A percentile compares a stretch with the other conserved stretches of the same genome.
Conservation (phyloP, 176 grass and related monocot species). For the Puccinellia tenuiflora region DNA sequence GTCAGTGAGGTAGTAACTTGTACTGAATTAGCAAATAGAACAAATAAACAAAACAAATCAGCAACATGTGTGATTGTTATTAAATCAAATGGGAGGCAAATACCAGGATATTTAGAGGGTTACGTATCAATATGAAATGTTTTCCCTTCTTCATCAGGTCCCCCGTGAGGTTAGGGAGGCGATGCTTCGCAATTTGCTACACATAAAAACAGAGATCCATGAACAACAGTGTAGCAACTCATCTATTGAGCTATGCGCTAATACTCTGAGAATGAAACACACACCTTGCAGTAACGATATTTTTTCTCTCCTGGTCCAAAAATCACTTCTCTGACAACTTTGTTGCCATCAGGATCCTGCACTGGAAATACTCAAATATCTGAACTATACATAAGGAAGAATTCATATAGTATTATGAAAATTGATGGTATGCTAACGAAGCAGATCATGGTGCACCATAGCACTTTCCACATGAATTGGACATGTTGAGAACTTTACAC, state of each 20-base stretch:
- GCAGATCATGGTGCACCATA: background rate
- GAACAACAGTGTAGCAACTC: background rate
- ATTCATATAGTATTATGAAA: background rate
- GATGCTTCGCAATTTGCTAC: constrained; percentile 94
- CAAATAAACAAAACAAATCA: background rate
- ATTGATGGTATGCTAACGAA: background rate
- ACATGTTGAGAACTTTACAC: background rate
- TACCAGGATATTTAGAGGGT: constrained; percentile 90
- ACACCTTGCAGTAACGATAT: constrained; percentile 93
- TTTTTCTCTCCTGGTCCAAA: constrained; percentile 68
- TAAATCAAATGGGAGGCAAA: background rate
- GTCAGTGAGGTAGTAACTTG: background rate
- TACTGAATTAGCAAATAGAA: background rate
- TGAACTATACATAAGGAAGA: constrained; percentile 1
- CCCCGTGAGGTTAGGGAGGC: constrained; percentile 52
- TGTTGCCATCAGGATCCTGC: constrained; percentile 86
- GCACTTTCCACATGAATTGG: background rate
- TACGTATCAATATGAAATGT: constrained; percentile 94
- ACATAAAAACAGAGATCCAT: constrained; percentile 7
- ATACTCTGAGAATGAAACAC: constrained; percentile 18
- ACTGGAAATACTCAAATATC: background rate
- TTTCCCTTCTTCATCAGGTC: constrained; percentile 93
- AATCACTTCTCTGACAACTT: constrained; percentile 74
- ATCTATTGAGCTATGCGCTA: background rate
- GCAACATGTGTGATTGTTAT: background rate